A percentile compares a stretch with the other conserved stretches of the same genome.
Conservation (phyloP, 768 basidiomycete species). For the Glaciozyma antarctica region DNA sequence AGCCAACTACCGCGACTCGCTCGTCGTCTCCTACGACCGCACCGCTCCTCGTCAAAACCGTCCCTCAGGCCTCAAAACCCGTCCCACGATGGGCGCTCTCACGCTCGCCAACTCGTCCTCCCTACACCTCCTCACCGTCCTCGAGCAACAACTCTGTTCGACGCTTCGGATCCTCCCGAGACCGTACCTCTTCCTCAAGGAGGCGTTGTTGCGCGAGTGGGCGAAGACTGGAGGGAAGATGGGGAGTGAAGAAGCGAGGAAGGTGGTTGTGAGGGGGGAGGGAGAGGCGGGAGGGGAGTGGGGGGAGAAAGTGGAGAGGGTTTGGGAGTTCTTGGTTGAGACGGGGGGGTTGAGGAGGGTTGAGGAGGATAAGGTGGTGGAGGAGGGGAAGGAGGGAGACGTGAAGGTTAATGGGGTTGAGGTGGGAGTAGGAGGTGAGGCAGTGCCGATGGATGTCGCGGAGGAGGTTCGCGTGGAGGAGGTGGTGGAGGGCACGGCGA, state of each 20-base stretch:
- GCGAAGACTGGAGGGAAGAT: slow-evolving; percentile 82
- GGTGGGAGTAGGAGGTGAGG: no score
- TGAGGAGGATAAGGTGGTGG: no score
- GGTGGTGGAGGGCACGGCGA: no score
- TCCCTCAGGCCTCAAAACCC: neutral
- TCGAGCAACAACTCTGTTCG: slow-evolving; percentile 81
- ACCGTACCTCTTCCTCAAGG: slow-evolving; percentile 91
- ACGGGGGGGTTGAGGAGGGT: no score
- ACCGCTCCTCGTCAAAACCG: neutral
- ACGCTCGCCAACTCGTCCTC: slow-evolving; percentile 85
- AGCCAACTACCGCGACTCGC: slow-evolving; percentile 3
- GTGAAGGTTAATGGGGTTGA: no score
- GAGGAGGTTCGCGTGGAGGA: no score
- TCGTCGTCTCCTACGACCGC: neutral
- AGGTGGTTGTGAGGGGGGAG: no score
- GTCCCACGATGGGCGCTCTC: slow-evolving; percentile 47
- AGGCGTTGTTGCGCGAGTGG: slow-evolving; percentile 86
- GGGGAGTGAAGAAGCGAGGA: slow-evolving; percentile 41
- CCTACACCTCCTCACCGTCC: slow-evolving; percentile 75
- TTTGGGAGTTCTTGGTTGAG: no score
- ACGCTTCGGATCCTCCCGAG: slow-evolving; percentile 83
- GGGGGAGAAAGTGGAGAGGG: no score
- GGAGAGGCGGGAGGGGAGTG: no score
- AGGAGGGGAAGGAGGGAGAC: no score
- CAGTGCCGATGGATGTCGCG: no score